Evolutionary conservation across 2,329 filamentous ascomycete species (phyloP), one percentile per base, ranked within the genome.

Genomic region (Sclerotinia subarctica): DNA sequence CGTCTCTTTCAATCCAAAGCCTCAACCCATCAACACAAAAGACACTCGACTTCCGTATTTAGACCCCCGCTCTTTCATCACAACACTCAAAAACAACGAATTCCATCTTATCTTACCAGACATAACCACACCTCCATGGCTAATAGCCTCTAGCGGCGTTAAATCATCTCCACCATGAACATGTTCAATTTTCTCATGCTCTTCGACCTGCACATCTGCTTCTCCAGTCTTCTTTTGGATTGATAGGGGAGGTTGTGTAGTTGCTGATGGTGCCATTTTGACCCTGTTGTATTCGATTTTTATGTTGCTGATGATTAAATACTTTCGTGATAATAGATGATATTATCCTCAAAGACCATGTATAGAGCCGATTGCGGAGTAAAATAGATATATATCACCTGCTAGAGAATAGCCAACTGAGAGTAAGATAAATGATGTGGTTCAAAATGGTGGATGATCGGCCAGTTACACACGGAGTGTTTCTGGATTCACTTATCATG

Each of bases 101-200:
- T 46, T 8, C 5, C 10, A 35, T 21, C 29, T 35, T 71, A 70
- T 69, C 75, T 75, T 74, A 68, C 74, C 69, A 58, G 42, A 35
- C 54, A 69, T 67, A 66, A 77, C 67, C 46, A 77, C 46, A 38
- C 69, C 59, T 1, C 76, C 76, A 71, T 78, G 76, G 66, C 75
- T 76, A 46, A 78, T 77, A 63, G 76, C 76, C 63, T 77, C 74
- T 19, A 77, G 54, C 11, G 76, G 76, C 6, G 76, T 76, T 69
- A 75, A 73, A 42, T 74, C 75, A 44, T 60, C 44, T 49, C 58
- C 58, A n/a, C 58, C 44, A 49, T 76, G 73, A 29, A 74, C 70
- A 70, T 76, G 70, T 24, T 66, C 67, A 54, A 72, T 56, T 52
- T 72, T 35, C 58, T 60, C 44, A 60, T 49, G 26, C 5, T 49